Conservation (phyloP, 306 rosid genomes). For the Vigna nakashimae region DNA sequence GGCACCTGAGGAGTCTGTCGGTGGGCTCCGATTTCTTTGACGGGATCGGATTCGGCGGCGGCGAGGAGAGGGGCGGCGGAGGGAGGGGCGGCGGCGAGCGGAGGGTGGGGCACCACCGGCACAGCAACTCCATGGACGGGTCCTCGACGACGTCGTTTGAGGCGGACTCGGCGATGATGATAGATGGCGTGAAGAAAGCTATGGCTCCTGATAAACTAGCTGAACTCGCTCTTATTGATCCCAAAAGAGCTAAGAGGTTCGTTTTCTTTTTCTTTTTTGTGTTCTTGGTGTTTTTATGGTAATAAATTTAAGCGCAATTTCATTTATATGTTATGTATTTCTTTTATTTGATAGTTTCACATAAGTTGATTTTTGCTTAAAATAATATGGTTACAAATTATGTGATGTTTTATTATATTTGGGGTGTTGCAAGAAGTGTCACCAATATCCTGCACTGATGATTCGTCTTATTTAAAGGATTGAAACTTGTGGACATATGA, state of each 20-base stretch:
- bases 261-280: not conserved
- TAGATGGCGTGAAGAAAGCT: slow-evolving; percentile 75
- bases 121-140: slow-evolving; percentile 88
- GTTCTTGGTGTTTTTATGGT: not conserved
- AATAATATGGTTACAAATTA: not conserved
- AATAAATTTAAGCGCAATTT: not conserved
- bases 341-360: not conserved
- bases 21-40: slow-evolving; percentile 95
- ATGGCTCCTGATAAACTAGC: slow-evolving; percentile 91
- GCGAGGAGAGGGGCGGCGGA: slow-evolving; percentile 37
- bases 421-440: too few species aligned
- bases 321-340: not conserved
- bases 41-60: slow-evolving; percentile 54
- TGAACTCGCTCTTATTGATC: slow-evolving; percentile 91
- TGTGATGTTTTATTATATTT: not conserved
- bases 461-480: not conserved
- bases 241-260: slow-evolving; percentile 92
- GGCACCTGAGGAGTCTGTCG: slow-evolving; percentile 79
- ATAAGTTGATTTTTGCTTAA: not conserved
- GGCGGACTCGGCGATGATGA: slow-evolving; percentile 49
- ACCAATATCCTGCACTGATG: too few species aligned
- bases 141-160: slow-evolving; percentile 70
- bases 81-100: slow-evolving; percentile 52
- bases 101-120: slow-evolving; percentile 67
- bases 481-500: not conserved